A percentile compares a stretch with the other conserved stretches of the same genome.
Conservation (phyloP, 306 rosid species). For the Quercus bicolor region DNA sequence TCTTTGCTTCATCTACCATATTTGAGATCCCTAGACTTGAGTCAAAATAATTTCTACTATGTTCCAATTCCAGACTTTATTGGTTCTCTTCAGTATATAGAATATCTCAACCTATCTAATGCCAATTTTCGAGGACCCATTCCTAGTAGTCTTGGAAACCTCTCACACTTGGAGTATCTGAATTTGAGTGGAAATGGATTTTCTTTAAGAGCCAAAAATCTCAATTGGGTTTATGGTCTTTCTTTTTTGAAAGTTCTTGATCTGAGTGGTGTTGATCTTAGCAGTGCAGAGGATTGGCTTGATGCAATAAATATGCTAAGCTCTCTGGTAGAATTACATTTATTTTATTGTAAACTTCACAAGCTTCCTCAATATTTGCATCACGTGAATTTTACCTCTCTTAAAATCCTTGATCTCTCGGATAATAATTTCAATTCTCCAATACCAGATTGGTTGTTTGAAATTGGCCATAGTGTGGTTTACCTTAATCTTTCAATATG, state of each 20-base stretch:
- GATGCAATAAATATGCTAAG: not conserved
- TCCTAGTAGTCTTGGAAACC: slow-evolving; percentile 9
- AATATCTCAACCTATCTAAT: slow-evolving; percentile 24
- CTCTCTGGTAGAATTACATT: not conserved
- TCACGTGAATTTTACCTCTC: not conserved
- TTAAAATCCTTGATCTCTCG: slow-evolving; percentile 18
- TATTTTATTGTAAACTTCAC: not conserved
- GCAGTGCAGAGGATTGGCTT: not conserved
- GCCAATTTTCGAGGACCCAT: slow-evolving; percentile 8
- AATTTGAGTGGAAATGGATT: not conserved
- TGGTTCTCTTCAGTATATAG: not conserved
- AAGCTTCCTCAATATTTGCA: not conserved
- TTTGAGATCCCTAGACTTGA: slow-evolving; percentile 14
- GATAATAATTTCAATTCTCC: not conserved
- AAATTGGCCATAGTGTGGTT: not conserved
- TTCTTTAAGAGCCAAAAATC: not conserved
- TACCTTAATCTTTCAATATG: slow-evolving; percentile 1
- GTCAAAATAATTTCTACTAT: slow-evolving; percentile 18
- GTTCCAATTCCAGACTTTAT: slow-evolving; percentile 9
- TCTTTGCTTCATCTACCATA: slow-evolving; percentile 17
- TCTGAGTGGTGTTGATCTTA: not conserved
- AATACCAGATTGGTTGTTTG: slow-evolving; percentile 22
- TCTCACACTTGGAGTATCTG: slow-evolving; percentile 19
- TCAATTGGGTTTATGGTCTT: not conserved
- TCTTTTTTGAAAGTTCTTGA: not conserved